A percentile compares a stretch with the other conserved stretches of the same genome.
Evolutionary conservation across 2,329 filamentous ascomycete genomes (phyloP).

Genomic region (Phyllosticta ampelicida): DNA sequence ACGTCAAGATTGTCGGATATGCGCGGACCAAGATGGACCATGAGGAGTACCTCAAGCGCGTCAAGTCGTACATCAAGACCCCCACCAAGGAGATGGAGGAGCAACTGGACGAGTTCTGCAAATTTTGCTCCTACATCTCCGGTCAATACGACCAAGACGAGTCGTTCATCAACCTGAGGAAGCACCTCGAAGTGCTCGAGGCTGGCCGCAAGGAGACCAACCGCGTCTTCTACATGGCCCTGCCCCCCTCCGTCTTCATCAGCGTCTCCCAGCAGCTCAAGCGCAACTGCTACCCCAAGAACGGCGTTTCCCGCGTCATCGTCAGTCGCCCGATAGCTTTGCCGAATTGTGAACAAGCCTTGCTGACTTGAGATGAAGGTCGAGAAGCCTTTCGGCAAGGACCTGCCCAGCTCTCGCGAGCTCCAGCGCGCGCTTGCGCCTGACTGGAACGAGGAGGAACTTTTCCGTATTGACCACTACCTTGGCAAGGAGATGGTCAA

Average conservation of each 20-base stretch:
- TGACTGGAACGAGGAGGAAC: constrained; percentile 97
- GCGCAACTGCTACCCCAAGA: constrained; percentile 88
- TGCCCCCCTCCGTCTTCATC: constrained; percentile 95
- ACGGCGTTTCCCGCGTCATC: constrained; percentile 86
- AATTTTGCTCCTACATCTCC: constrained; percentile 84
- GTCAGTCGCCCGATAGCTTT: constrained; percentile 40
- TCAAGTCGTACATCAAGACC: constrained; percentile 98
- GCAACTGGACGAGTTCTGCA: constrained; percentile 82
- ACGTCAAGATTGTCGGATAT: constrained; percentile 96
- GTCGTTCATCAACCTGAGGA: constrained; percentile 75
- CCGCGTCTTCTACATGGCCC: constrained; percentile 97
- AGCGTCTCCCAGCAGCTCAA: constrained; percentile 96
- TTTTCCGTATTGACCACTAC: constrained; percentile 99
- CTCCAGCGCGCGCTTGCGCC: constrained; percentile 90
- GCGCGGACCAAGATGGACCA: constrained; percentile 99
- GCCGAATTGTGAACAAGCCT: constrained; percentile 1
- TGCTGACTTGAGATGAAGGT: constrained; percentile 46
- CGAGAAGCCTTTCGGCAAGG: constrained; percentile 98
- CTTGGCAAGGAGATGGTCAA: constrained; percentile 99
- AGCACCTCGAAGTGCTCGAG: constrained; percentile 79
- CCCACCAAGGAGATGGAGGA: constrained; percentile 96
- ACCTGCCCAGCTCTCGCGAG: constrained; percentile 85
- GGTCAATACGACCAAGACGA: constrained; percentile 97
- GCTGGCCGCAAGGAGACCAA: constrained; percentile 71
- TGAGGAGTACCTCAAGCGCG: constrained; percentile 83